These are phyloP conservation scores for Penicillium cataractarum DNA, from an alignment of 495 filamentous ascomycete genomes.

Conservation along the genomic window DNA sequence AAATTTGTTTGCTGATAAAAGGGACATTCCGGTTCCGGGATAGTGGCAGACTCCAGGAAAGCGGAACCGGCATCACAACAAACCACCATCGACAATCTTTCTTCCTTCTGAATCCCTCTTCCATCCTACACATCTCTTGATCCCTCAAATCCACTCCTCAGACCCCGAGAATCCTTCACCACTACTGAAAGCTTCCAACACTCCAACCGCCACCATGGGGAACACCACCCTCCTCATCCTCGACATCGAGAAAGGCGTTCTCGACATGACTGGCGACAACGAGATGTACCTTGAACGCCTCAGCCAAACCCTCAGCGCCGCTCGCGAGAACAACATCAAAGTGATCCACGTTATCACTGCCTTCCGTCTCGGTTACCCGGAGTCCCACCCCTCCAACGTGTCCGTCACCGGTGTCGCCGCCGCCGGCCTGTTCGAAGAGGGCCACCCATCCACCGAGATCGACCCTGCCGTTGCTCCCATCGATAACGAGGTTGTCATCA, in stretches of 20 bases:
- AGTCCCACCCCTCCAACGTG: slow-evolving; percentile 29
- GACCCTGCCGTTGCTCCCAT: slow-evolving; percentile 29
- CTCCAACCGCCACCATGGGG: slow-evolving; percentile 21
- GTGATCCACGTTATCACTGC: slow-evolving; percentile 39
- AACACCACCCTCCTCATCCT: slow-evolving; percentile 40
- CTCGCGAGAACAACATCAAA: slow-evolving; percentile 29
- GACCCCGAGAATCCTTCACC: neutral
- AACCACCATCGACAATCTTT: neutral
- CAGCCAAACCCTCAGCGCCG: slow-evolving; percentile 22
- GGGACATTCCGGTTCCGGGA: neutral
- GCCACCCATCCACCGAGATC: slow-evolving; percentile 23
- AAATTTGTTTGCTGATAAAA: neutral
- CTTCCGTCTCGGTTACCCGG: slow-evolving; percentile 41
- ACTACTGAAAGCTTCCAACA: neutral
- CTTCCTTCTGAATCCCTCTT: neutral
- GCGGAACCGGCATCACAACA: neutral
- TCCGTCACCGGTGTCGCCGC: slow-evolving; percentile 24
- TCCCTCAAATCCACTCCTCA: neutral
- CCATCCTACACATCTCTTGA: neutral
- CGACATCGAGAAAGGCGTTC: slow-evolving; percentile 39
- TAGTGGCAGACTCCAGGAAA: neutral
- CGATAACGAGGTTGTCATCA: slow-evolving; percentile 33
- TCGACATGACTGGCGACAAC: slow-evolving; percentile 24
- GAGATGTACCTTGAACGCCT: slow-evolving; percentile 32
- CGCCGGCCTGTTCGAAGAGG: slow-evolving; percentile 27